A percentile compares a stretch with the other conserved stretches of the same genome.
phyloP scores from a whole-genome alignment of 2,329 filamentous ascomycete species.

The Verticillium longisporum region DNA sequence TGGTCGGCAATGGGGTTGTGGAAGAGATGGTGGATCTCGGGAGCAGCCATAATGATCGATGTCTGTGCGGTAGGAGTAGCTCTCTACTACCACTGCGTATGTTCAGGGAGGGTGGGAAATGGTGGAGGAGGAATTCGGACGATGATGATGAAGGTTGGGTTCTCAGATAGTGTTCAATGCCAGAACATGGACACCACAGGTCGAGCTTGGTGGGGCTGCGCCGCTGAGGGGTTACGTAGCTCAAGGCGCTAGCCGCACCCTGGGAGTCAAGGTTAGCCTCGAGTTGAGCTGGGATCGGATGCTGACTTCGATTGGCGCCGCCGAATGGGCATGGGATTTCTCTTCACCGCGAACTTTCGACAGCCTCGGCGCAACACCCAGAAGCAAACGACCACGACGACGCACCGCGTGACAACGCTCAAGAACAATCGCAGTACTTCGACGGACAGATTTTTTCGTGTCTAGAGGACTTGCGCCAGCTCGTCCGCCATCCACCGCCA shows the following conservation, averaged over 20 bases:
- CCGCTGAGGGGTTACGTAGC: background rate
- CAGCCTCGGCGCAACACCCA: background rate
- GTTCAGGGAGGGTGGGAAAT: background rate
- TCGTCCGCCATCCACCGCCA: slow-evolving; percentile 13
- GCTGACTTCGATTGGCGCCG: background rate
- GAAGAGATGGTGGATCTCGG: slow-evolving; percentile 95
- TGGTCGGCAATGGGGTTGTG: slow-evolving; percentile 95
- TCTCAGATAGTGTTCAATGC: background rate
- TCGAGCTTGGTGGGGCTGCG: background rate
- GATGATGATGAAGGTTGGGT: background rate
- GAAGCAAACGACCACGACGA: background rate
- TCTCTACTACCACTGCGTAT: slow-evolving; percentile 81
- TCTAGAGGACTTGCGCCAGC: background rate
- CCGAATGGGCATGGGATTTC: background rate
- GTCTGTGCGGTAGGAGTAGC: slow-evolving; percentile 72
- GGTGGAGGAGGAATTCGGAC: background rate
- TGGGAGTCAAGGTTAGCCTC: background rate
- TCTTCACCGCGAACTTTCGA: background rate
- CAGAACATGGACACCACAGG: background rate
- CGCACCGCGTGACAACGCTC: background rate
- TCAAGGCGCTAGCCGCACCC: background rate
- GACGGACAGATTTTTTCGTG: background rate
- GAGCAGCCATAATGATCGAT: slow-evolving; percentile 59
- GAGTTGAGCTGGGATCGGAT: background rate
- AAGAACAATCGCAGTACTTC: background rate